These are phyloP conservation scores for Blastocystis sp. DNA, from an alignment of 352 stramenopile genomes.

Conservation along the genomic window DNA sequence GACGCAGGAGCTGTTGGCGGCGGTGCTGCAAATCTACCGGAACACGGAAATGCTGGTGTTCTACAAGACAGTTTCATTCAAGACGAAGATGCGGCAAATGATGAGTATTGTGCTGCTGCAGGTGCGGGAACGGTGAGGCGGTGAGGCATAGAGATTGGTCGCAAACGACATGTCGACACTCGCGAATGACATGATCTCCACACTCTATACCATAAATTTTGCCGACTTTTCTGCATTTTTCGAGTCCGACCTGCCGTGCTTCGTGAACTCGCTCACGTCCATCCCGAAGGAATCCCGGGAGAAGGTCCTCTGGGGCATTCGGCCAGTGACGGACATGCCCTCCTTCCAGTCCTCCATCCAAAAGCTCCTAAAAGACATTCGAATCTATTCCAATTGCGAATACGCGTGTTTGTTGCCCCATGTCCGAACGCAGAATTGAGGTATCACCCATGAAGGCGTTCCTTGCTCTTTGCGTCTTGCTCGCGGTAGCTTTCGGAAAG, in stretches of 20 bases:
- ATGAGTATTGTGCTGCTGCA: conserved; percentile 58
- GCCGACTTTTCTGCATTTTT: conserved; percentile 46
- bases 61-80: conserved; percentile 39
- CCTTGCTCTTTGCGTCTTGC: conserved; percentile 24
- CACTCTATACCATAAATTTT: conserved; percentile 67
- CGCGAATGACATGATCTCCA: conserved; percentile 40
- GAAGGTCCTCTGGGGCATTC: conserved; percentile 16
- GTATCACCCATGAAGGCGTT: conserved; percentile 13
- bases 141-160: conserved; percentile 29
- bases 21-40: conserved; percentile 36
- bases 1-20: conserved; percentile 33
- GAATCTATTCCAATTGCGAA: conserved; percentile 27
- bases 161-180: conserved; percentile 17
- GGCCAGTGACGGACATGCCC: conserved; percentile 45
- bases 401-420: not conserved
- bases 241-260: conserved; percentile 25
- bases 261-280: conserved; percentile 12
- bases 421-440: too few species aligned
- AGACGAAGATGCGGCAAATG: conserved; percentile 32
- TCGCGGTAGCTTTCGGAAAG: not conserved
- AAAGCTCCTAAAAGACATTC: conserved; percentile 61
- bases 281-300: conserved; percentile 25
- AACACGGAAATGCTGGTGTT: conserved; percentile 44
- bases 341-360: conserved; percentile 51
- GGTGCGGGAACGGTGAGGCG: not conserved